Percentiles rank a stretch among this genome's conserved stretches.
phyloP scores from a whole-genome alignment of 176 grass and related monocot genomes.

The bread wheat (Triticum aestivum) region DNA sequence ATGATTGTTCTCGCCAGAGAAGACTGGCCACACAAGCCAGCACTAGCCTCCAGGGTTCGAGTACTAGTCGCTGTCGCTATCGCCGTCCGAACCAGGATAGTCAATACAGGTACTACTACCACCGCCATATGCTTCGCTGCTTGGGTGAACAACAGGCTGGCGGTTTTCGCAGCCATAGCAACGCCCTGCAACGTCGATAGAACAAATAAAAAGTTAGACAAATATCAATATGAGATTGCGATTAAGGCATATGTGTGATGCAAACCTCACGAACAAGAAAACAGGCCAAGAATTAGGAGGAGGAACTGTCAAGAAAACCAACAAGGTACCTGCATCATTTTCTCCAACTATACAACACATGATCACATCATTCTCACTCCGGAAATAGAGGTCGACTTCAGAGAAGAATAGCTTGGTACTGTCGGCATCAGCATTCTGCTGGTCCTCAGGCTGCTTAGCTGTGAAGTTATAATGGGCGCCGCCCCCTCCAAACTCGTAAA shows the following conservation, averaged over 20 bases:
- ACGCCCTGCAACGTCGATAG: background rate
- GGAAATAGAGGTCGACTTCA: background rate
- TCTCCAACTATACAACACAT: background rate
- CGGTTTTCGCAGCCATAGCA: background rate
- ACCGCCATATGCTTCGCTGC: background rate
- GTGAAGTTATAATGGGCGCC: constrained; percentile 21
- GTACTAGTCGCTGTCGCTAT: background rate
- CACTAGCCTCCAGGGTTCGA: background rate
- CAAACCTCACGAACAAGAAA: background rate
- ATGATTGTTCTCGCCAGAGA: background rate
- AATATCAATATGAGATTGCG: background rate
- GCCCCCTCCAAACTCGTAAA: constrained; percentile 23
- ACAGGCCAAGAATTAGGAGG: too few relatives aligned
- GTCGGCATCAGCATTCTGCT: background rate
- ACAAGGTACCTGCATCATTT: constrained; percentile 8
- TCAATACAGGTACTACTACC: constrained; percentile 1
- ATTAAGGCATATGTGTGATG: background rate
- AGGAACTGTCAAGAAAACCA: background rate
- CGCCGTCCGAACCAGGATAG: background rate
- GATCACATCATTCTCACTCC: constrained; percentile 4
- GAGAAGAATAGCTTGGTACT: background rate
- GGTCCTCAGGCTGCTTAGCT: background rate
- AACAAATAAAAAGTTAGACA: background rate
- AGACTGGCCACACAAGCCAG: background rate
- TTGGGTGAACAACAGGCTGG: constrained; percentile 1